Base-by-base conservation (phyloP, 108 stramenopile species). In the Cyclotella cryptica region DNA sequence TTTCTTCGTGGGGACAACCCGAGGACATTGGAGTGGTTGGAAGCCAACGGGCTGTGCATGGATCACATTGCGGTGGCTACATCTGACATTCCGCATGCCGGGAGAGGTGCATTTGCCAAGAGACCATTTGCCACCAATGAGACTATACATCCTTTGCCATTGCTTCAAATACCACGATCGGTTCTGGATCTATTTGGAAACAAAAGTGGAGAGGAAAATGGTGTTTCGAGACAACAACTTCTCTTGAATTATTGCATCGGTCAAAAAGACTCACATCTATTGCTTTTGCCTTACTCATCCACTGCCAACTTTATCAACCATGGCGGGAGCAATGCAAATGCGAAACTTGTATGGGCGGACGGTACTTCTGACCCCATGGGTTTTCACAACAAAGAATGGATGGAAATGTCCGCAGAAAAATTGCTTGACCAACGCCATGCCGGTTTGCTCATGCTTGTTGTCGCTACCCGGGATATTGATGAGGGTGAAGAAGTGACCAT, bases 241-340 rank as follows among this genome's bases (percentile, higher is more conserved):
- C 44, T 90, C 7, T 39, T 90, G 26, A 90, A 90, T 68, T 90
- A 90, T 69, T 86, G 84, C 42, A 84, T 78, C 55, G 87, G 89
- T 14, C 84, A 90, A 62, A 66, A 64, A 18, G 71, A 88, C 27
- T 88, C 87, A 15, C 65, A 86, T 2, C 39, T 90, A 75, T 59
- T 88, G 17, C 61, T 90, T 10, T 83, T 83, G 6, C 89, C 91
- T 7, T 79, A 83, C 65, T 81, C 86, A 11, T 84, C 89, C 5
- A 61, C 78, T 15, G 83, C 81, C 35, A 75, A 85, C 41, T 77
- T 86, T 52, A 69, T 90, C 74, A 90, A 90, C 82, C 89, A 90
- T 63, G 78, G 44, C 1, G 41, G 46, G 47, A 49, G 43, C 17
- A 53, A 75, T 47, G 79, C 80, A 28, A 90, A 90, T 77, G 86